A percentile compares a stretch with the other conserved stretches of the same genome.
These are phyloP conservation scores for Moringa oleifera DNA, from an alignment of 345 rosid genomes.

Conservation along the genomic window DNA sequence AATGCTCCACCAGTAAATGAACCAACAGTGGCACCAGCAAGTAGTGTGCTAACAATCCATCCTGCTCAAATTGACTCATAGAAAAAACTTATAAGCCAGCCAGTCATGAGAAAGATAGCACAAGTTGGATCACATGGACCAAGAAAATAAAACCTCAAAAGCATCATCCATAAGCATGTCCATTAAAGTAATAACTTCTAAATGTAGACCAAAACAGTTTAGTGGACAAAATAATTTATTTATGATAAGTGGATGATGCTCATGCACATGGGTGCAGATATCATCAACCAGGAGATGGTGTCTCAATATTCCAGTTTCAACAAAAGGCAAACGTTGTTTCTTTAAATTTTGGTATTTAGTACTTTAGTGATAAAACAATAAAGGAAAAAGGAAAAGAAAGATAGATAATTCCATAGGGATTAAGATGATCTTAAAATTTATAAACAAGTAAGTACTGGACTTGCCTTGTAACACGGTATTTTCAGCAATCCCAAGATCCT, in stretches of 20 bases:
- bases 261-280: too few species aligned
- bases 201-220: too few species aligned
- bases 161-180: too few species aligned
- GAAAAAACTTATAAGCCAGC: slow-evolving; percentile 13
- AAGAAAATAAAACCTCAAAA: not conserved
- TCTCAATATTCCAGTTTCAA: not conserved
- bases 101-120: not conserved
- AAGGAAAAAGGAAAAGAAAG: slow-evolving; percentile 6
- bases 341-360: too few species aligned
- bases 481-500: slow-evolving; percentile 89
- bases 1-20: slow-evolving; percentile 92
- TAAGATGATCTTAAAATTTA: not conserved
- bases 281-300: not conserved
- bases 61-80: slow-evolving; percentile 43
- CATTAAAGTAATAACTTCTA: too few species aligned
- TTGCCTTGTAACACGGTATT: slow-evolving; percentile 87
- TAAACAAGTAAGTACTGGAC: slow-evolving; percentile 15
- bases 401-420: not conserved
- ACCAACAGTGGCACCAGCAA: slow-evolving; percentile 95
- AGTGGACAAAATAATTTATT: too few species aligned
- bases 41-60: slow-evolving; percentile 94
- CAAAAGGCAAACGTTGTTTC: too few species aligned
- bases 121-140: too few species aligned
- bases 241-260: too few species aligned
- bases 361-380: too few species aligned